Base-by-base conservation (phyloP, 257 asterid genomes). In the Coffea canephora region DNA sequence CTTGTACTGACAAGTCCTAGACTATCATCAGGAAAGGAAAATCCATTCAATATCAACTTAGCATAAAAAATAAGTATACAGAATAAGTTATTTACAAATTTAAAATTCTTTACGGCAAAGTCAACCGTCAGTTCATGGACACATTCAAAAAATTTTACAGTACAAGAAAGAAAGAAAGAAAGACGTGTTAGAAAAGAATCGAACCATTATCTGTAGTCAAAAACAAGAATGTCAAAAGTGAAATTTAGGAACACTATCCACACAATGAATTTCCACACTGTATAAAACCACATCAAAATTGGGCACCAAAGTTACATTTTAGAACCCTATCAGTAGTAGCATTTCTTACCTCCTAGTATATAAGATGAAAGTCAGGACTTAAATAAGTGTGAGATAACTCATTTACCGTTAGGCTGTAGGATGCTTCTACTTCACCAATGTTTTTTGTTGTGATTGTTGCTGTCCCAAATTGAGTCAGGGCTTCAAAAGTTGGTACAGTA, bases 401-500 rank as follows among this genome's bases (percentile, higher is more conserved):
- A 34, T 50, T 75, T 88, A 96, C 99, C 75, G 99, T 94, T 66
- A 96, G 94, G 89, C 98, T 96, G 83, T 96, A 96, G 70, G 99
- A 96, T n/a, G 99, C 98, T 90, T 96, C 99, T 61, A 96, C 87
- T 82, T 91, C 93, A 45, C 99, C 98, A 75, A 90, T 77, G 84
- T 96, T 96, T 85, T 89, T 89, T 8, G 98, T 94, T 72, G 97
- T 89, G 84, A 96, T 91, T 77, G 89, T 91, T 82, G 97, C 97
- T 34, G 92, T 87, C 77, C 99, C 99, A 57, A 85, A 91, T 82
- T 95, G 98, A 74, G 97, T 93, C 74, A 95, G 87, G 78, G 99
- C 98, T 89, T 93, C 98, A 82, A 95, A 95, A 59, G 92, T 92
- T 41, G 98, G 98, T 69, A 88, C 92, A 10, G 92, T 87, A 72